Evolutionary conservation across 2,329 filamentous ascomycete species (phyloP).

Genomic region (Neurospora crassa): DNA sequence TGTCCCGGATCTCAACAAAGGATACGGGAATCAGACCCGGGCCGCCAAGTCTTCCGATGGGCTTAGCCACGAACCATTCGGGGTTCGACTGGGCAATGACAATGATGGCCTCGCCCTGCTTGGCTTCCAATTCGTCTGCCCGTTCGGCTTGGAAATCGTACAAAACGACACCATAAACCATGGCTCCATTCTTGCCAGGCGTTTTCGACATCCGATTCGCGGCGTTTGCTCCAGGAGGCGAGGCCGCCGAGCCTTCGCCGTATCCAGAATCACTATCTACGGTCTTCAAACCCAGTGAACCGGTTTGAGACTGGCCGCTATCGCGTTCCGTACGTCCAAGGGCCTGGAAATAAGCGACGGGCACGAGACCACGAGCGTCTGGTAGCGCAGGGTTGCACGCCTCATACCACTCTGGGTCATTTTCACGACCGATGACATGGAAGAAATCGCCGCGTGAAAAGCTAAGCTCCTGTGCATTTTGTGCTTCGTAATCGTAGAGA

Average conservation of each 20-base stretch:
- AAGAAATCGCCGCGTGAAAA: conserved; percentile 97
- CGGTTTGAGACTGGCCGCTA: conserved; percentile 60
- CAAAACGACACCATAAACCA: conserved; percentile 94
- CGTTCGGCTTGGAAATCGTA: conserved; percentile 94
- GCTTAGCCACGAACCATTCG: conserved; percentile 98
- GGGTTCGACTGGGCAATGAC: conserved; percentile 97
- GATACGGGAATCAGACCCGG: conserved; percentile 93
- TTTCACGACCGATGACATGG: conserved; percentile 91
- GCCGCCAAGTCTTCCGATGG: conserved; percentile 92
- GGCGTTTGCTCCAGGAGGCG: conserved; percentile 7
- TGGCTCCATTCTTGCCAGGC: conserved; percentile 55
- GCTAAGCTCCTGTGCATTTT: conserved; percentile 67
- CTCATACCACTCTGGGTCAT: conserved; percentile 95
- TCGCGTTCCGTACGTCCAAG: conserved; percentile 88
- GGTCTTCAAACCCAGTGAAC: conserved; percentile 41
- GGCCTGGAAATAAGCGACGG: conserved; percentile 86
- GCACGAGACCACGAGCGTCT: conserved; percentile 81
- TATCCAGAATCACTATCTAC: conserved; percentile 89
- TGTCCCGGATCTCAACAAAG: conserved; percentile 93
- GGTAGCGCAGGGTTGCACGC: conserved; percentile 89
- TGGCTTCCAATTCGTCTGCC: conserved; percentile 92
- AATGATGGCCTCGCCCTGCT: conserved; percentile 92
- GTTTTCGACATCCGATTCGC: conserved; percentile 39
- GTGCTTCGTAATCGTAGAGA: conserved; percentile 82
- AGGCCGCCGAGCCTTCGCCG: conserved; percentile 43